A percentile compares a stretch with the other conserved stretches of the same genome.
These are phyloP conservation scores for Neofusicoccum parvum DNA, from an alignment of 2,329 filamentous ascomycete genomes.

Conservation along the genomic window DNA sequence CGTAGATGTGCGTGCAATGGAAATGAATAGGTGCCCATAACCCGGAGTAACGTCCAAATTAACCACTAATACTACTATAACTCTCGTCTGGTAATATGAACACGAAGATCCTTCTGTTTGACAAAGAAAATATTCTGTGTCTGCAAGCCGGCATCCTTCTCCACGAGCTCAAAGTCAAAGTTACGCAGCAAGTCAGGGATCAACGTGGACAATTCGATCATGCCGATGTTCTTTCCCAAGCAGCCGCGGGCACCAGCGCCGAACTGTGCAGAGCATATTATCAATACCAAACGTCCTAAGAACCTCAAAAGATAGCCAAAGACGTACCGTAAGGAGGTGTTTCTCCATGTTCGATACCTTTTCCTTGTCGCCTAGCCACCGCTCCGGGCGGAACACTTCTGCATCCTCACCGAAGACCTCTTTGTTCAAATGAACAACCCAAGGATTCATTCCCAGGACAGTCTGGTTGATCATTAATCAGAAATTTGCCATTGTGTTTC, in stretches of 20 bases:
- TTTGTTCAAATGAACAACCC: constrained; percentile 45
- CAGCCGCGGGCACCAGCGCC: constrained; percentile 37
- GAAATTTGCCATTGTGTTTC: too few relatives aligned
- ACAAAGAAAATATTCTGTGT: not conserved
- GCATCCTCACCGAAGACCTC: constrained; percentile 44
- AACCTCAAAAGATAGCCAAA: not conserved
- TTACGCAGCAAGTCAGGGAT: constrained; percentile 30
- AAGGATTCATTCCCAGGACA: constrained; percentile 47
- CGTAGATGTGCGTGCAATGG: too few relatives aligned
- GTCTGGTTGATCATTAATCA: constrained; percentile 31
- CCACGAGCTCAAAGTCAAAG: constrained; percentile 51
- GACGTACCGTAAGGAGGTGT: constrained; percentile 28
- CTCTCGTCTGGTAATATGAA: not conserved
- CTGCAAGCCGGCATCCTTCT: constrained; percentile 17
- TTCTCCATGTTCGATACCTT: constrained; percentile 34
- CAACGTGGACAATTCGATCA: constrained; percentile 34
- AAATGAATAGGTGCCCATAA: too few relatives aligned
- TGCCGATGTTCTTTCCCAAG: constrained; percentile 33
- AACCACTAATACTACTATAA: not conserved
- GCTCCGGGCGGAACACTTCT: constrained; percentile 46
- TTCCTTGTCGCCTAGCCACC: constrained; percentile 45
- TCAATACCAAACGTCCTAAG: not conserved
- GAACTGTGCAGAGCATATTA: constrained; percentile 26
- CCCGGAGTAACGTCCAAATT: not conserved
- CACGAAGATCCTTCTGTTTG: not conserved